Percentiles rank a stretch among this genome's conserved stretches.
These are phyloP conservation scores for Saccharomycopsis schoenii DNA, from an alignment of 805 yeast genomes.

Conservation along the genomic window DNA sequence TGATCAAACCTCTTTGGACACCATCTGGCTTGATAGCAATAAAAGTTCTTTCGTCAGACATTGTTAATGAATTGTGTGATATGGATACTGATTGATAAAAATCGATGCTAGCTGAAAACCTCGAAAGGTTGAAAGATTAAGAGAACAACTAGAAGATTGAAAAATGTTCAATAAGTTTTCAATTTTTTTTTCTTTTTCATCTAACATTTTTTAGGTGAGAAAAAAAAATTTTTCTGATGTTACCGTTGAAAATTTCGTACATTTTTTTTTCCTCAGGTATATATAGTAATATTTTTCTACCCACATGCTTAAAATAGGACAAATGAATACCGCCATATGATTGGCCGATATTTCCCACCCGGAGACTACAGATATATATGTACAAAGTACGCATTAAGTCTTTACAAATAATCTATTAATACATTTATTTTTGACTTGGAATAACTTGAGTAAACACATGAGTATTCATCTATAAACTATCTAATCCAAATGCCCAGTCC, in stretches of 20 bases:
- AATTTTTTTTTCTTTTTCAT: not conserved
- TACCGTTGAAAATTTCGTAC: not conserved
- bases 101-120: not conserved
- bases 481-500: slow-evolving; percentile 18
- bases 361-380: no score
- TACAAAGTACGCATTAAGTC: not conserved
- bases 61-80: not conserved
- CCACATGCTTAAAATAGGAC: not conserved
- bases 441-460: not conserved
- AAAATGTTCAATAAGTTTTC: not conserved
- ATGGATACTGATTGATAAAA: not conserved
- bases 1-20: slow-evolving; percentile 96
- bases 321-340: not conserved
- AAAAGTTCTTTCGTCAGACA: slow-evolving; percentile 67
- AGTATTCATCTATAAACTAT: slow-evolving; percentile 3
- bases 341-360: not conserved
- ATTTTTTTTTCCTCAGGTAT: not conserved
- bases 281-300: not conserved
- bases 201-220: not conserved
- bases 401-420: no score
- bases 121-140: no score
- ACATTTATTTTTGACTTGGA: no score
- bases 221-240: not conserved
- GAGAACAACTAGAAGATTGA: no score
- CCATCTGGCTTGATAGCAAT: slow-evolving; percentile 97